Conservation (phyloP, 2,329 filamentous ascomycete genomes). For the Clarireedia hainanense region DNA sequence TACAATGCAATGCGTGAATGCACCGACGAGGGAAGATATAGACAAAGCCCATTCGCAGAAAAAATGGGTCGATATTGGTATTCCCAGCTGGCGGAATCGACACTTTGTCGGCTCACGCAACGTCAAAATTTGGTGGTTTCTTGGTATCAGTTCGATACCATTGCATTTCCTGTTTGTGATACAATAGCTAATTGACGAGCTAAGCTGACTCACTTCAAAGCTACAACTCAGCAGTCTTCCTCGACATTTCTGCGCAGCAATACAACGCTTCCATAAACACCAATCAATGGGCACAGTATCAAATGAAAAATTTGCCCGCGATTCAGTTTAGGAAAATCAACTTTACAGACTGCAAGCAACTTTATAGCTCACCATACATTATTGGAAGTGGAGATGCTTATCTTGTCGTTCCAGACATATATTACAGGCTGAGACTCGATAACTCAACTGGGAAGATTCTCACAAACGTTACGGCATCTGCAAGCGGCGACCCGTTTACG, state of each 20-base stretch:
- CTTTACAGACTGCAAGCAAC: background rate
- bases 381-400: slow-evolving; percentile 14
- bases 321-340: background rate
- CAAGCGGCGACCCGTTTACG: slow-evolving; percentile 7
- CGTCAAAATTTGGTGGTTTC: slow-evolving; percentile 15
- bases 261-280: slow-evolving; percentile 15
- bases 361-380: background rate
- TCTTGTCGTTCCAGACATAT: slow-evolving; percentile 6
- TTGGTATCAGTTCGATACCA: slow-evolving; percentile 17
- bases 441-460: slow-evolving; percentile 8
- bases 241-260: slow-evolving; percentile 16
- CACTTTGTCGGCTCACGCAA: slow-evolving; percentile 10
- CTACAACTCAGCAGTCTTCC: slow-evolving; percentile 20
- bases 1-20: slow-evolving; percentile 42
- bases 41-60: slow-evolving; percentile 37
- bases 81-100: slow-evolving; percentile 35
- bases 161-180: slow-evolving; percentile 20
- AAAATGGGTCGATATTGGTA: slow-evolving; percentile 38
- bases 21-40: slow-evolving; percentile 42
- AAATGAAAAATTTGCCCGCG: background rate
- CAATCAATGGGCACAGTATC: slow-evolving; percentile 6
- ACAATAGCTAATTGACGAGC: too few species aligned
- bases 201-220: background rate
- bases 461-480: slow-evolving; percentile 13
- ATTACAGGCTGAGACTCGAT: slow-evolving; percentile 6